phyloP scores from a whole-genome alignment of 495 filamentous ascomycete genomes.

The Extremus antarcticus region DNA sequence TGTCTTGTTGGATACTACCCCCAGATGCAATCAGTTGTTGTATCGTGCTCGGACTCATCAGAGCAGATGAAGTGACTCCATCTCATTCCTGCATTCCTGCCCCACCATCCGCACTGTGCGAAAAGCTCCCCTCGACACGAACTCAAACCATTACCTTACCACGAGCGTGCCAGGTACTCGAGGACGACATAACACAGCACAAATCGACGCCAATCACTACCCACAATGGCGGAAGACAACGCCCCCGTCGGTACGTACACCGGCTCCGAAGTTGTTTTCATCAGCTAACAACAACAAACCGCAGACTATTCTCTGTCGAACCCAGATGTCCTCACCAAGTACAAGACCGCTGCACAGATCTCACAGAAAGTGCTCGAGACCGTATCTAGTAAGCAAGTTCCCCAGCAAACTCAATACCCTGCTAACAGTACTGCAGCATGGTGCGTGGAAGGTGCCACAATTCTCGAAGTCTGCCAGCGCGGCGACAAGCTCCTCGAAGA shows the following conservation, averaged over 20 bases:
- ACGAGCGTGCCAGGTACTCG: no score
- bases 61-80: no score
- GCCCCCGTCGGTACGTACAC: background rate
- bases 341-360: constrained; percentile 90
- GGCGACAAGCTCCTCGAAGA: constrained; percentile 92
- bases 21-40: no score
- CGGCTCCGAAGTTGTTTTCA: no score
- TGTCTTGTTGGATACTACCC: no score
- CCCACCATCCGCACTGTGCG: no score
- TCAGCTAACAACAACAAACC: background rate
- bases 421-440: constrained; percentile 39
- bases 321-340: constrained; percentile 96
- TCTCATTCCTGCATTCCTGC: no score
- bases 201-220: background rate
- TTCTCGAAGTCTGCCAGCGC: constrained; percentile 83
- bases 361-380: constrained; percentile 87
- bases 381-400: constrained; percentile 47
- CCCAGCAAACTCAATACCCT: background rate
- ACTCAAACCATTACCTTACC: no score
- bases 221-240: constrained; percentile 1
- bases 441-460: constrained; percentile 79
- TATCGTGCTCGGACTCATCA: no score
- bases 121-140: no score
- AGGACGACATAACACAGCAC: background rate
- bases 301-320: constrained; percentile 91